Evolutionary conservation across 1,284 basidiomycete species (phyloP).

Genomic region (Rhodofomes roseus): DNA sequence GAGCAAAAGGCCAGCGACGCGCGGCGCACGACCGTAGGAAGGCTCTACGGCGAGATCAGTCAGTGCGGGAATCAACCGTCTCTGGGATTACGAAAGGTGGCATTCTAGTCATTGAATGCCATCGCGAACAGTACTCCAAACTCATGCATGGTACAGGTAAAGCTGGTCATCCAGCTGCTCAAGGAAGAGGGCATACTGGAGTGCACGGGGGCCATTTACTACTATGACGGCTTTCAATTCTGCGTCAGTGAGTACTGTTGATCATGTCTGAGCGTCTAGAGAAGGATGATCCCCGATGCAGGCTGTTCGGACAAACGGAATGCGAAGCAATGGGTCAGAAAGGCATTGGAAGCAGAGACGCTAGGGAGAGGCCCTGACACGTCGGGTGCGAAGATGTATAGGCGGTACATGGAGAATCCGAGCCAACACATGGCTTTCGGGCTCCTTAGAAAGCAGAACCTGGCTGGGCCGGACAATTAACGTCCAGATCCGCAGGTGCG

Average conservation of each 20-base stretch:
- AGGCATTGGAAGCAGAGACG: slow-evolving; percentile 21
- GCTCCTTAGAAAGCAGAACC: slow-evolving; percentile 11
- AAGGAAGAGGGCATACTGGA: slow-evolving; percentile 18
- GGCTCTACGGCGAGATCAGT: slow-evolving; percentile 20
- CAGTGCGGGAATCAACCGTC: slow-evolving; percentile 16
- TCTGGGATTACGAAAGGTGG: slow-evolving; percentile 19
- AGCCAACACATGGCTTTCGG: slow-evolving; percentile 18
- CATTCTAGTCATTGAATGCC: background rate
- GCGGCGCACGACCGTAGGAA: slow-evolving; percentile 13
- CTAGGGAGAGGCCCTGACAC: slow-evolving; percentile 19
- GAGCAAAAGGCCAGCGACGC: slow-evolving; percentile 17
- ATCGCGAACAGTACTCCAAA: no score
- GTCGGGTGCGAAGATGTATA: slow-evolving; percentile 14
- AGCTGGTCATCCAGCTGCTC: slow-evolving; percentile 17
- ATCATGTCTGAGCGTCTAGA: background rate
- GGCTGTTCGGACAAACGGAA: slow-evolving; percentile 21
- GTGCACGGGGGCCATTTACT: slow-evolving; percentile 16
- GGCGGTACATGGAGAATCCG: slow-evolving; percentile 19
- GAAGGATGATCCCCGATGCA: background rate
- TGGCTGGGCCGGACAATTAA: slow-evolving; percentile 18
- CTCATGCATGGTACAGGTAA: slow-evolving; percentile 9
- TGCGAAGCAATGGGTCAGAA: slow-evolving; percentile 24
- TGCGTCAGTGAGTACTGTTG: slow-evolving; percentile 16
- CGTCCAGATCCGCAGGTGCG: background rate
- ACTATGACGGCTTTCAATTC: slow-evolving; percentile 26